These are phyloP conservation scores for Pseudocercospora pini-densiflorae DNA, from an alignment of 2,329 filamentous ascomycete species.

Conservation along the genomic window DNA sequence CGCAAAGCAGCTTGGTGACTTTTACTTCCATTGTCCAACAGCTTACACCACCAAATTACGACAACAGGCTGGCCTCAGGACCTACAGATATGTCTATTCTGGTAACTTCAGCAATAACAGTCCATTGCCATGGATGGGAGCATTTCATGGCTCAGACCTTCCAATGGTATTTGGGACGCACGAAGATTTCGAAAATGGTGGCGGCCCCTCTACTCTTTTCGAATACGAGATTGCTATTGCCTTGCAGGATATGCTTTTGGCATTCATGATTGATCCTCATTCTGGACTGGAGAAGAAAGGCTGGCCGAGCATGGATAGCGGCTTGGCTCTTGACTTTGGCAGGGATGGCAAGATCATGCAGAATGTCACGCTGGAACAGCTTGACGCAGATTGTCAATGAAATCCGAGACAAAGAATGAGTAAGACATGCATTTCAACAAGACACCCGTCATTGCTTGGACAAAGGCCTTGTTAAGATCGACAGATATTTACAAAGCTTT, in stretches of 20 bases:
- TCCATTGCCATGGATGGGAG: background rate
- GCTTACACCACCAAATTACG: background rate
- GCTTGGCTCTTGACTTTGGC: background rate
- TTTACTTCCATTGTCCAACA: conserved; percentile 7
- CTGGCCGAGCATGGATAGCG: background rate
- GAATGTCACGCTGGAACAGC: background rate
- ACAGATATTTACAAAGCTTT: no score
- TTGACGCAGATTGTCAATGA: background rate
- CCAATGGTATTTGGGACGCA: background rate
- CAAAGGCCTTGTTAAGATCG: no score
- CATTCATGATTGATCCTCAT: conserved; percentile 2
- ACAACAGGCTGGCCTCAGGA: background rate
- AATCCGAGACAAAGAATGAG: background rate
- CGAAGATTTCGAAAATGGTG: conserved; percentile 2
- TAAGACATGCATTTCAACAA: background rate
- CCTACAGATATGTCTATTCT: conserved; percentile 13
- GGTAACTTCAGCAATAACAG: conserved; percentile 9
- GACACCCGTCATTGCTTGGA: background rate
- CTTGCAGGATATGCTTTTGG: background rate
- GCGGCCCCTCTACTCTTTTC: background rate
- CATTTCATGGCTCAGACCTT: conserved; percentile 11
- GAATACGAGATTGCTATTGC: background rate
- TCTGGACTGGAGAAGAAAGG: conserved; percentile 5
- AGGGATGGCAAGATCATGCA: background rate
- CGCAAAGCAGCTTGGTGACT: background rate